Percentiles rank a stretch among this genome's conserved stretches.
Evolutionary conservation across 148 eudicot species (phyloP).

Genomic region (Rhododendron ovatum): DNA sequence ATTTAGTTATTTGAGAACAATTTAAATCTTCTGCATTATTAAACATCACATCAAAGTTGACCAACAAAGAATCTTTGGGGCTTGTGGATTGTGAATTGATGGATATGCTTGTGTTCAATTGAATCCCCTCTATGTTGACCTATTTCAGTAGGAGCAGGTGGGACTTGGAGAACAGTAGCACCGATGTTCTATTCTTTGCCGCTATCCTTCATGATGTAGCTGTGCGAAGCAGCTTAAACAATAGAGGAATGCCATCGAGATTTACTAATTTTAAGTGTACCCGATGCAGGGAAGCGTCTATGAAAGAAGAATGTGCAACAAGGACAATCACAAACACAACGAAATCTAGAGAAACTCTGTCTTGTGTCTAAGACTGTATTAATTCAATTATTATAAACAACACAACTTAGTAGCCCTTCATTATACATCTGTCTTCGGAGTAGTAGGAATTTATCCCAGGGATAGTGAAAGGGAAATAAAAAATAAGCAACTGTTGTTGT

Average conservation of each 20-base stretch:
- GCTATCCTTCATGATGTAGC: background rate
- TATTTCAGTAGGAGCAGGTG: background rate
- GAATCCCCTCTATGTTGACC: background rate
- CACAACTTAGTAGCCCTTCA: background rate
- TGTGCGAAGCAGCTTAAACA: background rate
- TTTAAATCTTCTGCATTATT: background rate
- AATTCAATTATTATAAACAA: background rate
- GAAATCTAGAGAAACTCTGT: background rate
- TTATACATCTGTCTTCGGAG: background rate
- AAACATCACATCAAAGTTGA: background rate
- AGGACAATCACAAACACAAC: background rate
- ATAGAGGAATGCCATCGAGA: background rate
- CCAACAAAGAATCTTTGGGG: background rate
- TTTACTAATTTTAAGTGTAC: background rate
- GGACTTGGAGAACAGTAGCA: slow-evolving; percentile 1
- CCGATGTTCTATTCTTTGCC: background rate
- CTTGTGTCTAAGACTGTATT: background rate
- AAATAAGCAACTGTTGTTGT: background rate
- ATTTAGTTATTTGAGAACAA: background rate
- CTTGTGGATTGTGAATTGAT: background rate
- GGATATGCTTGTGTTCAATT: background rate
- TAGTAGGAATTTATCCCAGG: background rate
- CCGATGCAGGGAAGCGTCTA: background rate
- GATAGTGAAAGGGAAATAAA: background rate
- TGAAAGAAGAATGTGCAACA: background rate